Base-by-base conservation (phyloP, 306 rosid species). In the Senna siamea region DNA sequence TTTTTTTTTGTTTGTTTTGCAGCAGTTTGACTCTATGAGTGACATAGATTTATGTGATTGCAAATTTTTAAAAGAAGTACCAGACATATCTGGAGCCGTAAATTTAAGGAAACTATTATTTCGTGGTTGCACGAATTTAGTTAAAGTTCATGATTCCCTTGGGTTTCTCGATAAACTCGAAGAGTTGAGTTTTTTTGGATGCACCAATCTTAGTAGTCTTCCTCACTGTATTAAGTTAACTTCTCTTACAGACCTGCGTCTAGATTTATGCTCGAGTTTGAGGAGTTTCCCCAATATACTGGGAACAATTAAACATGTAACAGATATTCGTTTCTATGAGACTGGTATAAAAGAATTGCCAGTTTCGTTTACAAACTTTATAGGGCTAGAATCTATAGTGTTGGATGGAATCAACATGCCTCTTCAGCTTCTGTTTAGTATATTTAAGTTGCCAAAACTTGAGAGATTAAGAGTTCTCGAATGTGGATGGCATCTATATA, bases 281-380 rank as follows among this genome's bases (percentile, higher is more conserved):
- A 2, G 0, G 4, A 43, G 48, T 0, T 55, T 72, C 34, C 76
- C 76, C 2, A 35, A 34, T 4, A 40, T 1, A 5, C 2, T 26
- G 12, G 46, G 7, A 22, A 10, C 0, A 0, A 17, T 62, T 50
- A 8, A 38, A 62, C 37, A 35, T 4, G 17, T 58, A 14, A 62
- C 5, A 38, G 69, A 30, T 22, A 18, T 15, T 20, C 34, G 7
- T 17, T 74, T 4, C 7, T 13, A 19, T 52, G 64, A 6, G 50
- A n/a, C 53, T 51, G 61, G 53, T 10, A 62, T 74, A 8, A 14
- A 37, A 22, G 64, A 74, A 37, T 37, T 74, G 30, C 63, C 64
- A 35, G n/a, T n/a, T n/a, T n/a, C n/a, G n/a, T n/a, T n/a, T n/a
- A n/a, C n/a, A n/a, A n/a, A n/a, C n/a, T n/a, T n/a, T n/a, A n/a